Evolutionary conservation across 2,329 filamentous ascomycete genomes (phyloP).

Genomic region (Fusarium sp.): DNA sequence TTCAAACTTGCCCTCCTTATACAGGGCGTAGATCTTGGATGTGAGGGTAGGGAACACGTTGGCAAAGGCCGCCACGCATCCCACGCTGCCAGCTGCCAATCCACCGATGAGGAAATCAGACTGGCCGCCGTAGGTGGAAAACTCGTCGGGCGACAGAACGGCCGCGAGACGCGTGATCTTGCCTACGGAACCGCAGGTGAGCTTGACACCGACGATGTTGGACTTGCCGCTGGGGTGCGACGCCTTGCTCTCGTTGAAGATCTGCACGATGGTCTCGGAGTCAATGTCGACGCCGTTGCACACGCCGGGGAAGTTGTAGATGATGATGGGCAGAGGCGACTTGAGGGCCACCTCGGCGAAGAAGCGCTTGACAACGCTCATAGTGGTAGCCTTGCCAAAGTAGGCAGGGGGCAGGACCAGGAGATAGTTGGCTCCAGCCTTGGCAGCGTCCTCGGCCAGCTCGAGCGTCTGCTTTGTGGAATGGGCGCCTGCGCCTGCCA

Average conservation of each 20-base stretch:
- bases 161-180: conserved; percentile 76
- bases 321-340: conserved; percentile 70
- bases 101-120: conserved; percentile 79
- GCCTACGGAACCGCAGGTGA: conserved; percentile 81
- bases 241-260: conserved; percentile 45
- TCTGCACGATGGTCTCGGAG: conserved; percentile 68
- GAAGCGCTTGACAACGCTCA: conserved; percentile 71
- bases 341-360: conserved; percentile 70
- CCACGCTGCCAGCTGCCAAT: conserved; percentile 70
- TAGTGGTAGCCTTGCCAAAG: conserved; percentile 75
- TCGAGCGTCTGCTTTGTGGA: conserved; percentile 76
- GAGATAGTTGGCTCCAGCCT: conserved; percentile 73
- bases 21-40: conserved; percentile 73
- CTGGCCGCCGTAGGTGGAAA: conserved; percentile 81
- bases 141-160: conserved; percentile 66
- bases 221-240: conserved; percentile 46
- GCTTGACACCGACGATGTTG: conserved; percentile 79
- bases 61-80: conserved; percentile 74
- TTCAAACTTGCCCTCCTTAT: conserved; percentile 67
- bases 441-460: conserved; percentile 70
- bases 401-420: conserved; percentile 76
- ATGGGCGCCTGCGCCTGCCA: conserved; percentile 78
- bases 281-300: conserved; percentile 79
- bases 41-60: conserved; percentile 74
- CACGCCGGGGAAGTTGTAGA: conserved; percentile 80